Evolutionary conservation across 2,329 filamentous ascomycete species (phyloP).

Genomic region (Neofusicoccum parvum): DNA sequence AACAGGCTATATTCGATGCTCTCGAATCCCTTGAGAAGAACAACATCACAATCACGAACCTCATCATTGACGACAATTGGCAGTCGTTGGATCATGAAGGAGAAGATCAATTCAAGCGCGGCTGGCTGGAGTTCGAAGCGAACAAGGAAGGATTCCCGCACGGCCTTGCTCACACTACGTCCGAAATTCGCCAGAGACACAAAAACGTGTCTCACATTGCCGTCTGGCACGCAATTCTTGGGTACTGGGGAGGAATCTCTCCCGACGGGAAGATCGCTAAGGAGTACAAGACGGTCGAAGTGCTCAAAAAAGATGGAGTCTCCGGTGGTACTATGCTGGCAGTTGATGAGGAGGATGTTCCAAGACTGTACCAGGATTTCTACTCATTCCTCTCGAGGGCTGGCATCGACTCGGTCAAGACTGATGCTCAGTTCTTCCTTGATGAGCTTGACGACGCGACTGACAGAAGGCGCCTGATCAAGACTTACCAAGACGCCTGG

Average conservation of each 20-base stretch:
- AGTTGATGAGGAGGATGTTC: constrained; percentile 73
- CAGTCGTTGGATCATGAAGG: constrained; percentile 67
- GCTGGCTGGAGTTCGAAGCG: constrained; percentile 72
- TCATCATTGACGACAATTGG: constrained; percentile 99
- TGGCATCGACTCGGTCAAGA: constrained; percentile 87
- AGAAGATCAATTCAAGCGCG: constrained; percentile 53
- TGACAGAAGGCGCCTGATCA: constrained; percentile 71
- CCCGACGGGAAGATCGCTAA: constrained; percentile 72
- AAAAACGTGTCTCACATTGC: constrained; percentile 48
- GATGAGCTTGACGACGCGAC: constrained; percentile 72
- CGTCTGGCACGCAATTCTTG: constrained; percentile 40
- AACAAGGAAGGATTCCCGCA: constrained; percentile 76
- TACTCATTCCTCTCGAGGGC: constrained; percentile 75
- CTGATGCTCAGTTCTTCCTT: constrained; percentile 87
- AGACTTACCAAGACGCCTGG: constrained; percentile 85
- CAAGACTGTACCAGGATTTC: constrained; percentile 84
- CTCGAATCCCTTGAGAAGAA: constrained; percentile 70
- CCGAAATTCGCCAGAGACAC: constrained; percentile 68
- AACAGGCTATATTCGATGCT: constrained; percentile 75
- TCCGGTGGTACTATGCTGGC: constrained; percentile 70
- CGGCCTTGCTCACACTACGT: constrained; percentile 73
- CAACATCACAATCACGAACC: constrained; percentile 74
- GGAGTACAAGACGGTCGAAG: constrained; percentile 72
- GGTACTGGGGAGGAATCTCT: constrained; percentile 91
- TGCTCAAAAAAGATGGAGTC: constrained; percentile 58